These are phyloP conservation scores for Pyrus betulifolia DNA, from an alignment of 306 rosid genomes.

Conservation along the genomic window DNA sequence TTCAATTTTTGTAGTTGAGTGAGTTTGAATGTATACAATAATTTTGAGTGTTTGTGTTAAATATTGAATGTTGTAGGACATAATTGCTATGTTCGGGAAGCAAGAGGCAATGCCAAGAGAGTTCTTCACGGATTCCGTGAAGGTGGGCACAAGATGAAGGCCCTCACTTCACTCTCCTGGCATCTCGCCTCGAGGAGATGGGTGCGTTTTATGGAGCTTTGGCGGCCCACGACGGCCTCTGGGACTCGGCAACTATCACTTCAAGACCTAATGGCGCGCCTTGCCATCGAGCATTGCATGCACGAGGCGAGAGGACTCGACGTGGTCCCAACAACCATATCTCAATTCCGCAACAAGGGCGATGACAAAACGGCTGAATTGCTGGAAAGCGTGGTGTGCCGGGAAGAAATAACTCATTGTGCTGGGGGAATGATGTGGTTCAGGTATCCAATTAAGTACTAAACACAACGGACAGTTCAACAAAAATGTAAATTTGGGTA, in stretches of 20 bases:
- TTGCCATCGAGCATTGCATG: constrained; percentile 83
- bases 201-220: constrained; percentile 77
- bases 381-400: constrained; percentile 68
- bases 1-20: background rate
- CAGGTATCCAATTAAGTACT: constrained; percentile 11
- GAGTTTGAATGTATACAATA: background rate
- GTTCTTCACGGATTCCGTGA: constrained; percentile 74
- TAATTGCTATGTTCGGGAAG: constrained; percentile 78
- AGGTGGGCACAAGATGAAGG: constrained; percentile 88
- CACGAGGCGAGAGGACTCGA: constrained; percentile 94
- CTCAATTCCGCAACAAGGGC: constrained; percentile 58
- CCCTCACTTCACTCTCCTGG: constrained; percentile 70
- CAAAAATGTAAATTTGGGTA: no score
- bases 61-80: constrained; percentile 42
- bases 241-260: constrained; percentile 83
- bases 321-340: constrained; percentile 73
- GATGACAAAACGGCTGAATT: constrained; percentile 61
- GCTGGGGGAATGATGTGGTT: constrained; percentile 89
- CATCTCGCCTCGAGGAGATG: constrained; percentile 59
- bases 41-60: background rate
- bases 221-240: constrained; percentile 78
- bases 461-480: no score
- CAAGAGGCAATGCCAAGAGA: constrained; percentile 82
- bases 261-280: constrained; percentile 65
- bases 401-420: constrained; percentile 84